Evolutionary conservation across 192 early-diverging fungal species (phyloP), one percentile per base, ranked within the genome.

Genomic region (Chytriomyces confervae): DNA sequence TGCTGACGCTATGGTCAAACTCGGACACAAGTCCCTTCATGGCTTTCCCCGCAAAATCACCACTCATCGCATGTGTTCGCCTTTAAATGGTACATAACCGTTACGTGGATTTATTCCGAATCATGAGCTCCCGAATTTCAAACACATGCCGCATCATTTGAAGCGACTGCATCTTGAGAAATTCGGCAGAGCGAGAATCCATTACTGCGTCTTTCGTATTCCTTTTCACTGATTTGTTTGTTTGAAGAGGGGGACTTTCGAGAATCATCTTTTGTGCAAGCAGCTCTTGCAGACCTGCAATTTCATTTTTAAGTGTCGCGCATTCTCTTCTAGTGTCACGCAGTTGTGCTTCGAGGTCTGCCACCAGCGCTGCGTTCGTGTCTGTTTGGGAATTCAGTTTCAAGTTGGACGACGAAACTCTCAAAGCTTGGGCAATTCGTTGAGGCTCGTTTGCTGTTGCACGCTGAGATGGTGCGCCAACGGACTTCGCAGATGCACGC

Each of bases 131-230:
- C 7, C 69, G 69, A 47, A 71, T 71, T 27, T 71, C 69, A 51
- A 71, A 71, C 20, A 71, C 69, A 27, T 71, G 69, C 23, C 69
- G 29, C 69, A 71, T 71, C 69, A 71, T 71, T 45, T 71, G 69
- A 47, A 51, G 16, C n/a, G 48, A 36, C 27, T 71, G 69, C 69
- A 51, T 60, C 20, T 45, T n/a, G 9, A 71, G 53, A 61, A 60
- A 71, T 27, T 71, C 69, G 29, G 27, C 69, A 16, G 69, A 47
- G 0, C 69, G 11, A 13, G 49, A 24, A 60, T 61, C 69, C 27
- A 27, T 36, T 11, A 57, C 20, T 16, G 51, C 53, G 7, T 11
- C 6, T 27, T 24, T 36, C 13, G 49, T 8, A 13, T n/a, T 61
- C 27, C 44, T 61, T 8, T 18, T 29, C 50, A 13, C 7, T 16